Evolutionary conservation across 106 monocot species (phyloP), one percentile per base, ranked within the genome.

Genomic region (Allium sativum): DNA sequence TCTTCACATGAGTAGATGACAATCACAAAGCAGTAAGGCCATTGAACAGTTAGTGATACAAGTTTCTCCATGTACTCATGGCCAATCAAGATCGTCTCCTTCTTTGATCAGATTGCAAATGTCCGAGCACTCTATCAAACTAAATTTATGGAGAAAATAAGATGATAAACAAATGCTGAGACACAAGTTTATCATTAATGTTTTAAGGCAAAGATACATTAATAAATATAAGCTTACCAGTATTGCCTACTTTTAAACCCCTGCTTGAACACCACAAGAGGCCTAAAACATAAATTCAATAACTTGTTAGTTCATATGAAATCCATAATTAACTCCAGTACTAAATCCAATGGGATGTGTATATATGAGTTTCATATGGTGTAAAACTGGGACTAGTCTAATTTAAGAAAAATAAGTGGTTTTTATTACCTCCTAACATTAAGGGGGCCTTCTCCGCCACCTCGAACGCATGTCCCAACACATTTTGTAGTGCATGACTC

Each of bases 61-160:
- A n/a, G n/a, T n/a, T n/a, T n/a, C n/a, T n/a, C n/a, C n/a, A n/a
- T 31, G 1, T 31, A n/a, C 20, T 56, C 14, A 56, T 22, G 58
- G 58, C 58, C 58, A 58, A 16, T 42, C 41, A 42, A 21, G 4
- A 71, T 95, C 90, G 3, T 90, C 86, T 72, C 93, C 86, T 65
- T 90, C 86, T 67, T 87, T 87, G 58, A 95, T 84, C n/a, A 86
- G 70, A 70, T 95, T 95, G 63, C 94, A 95, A 8, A 95, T 90
- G 64, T 90, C 90, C 12, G 94, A 86, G 74, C 94, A 90, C 64
- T 95, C 94, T 41, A 73, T 77, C 74, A 95, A 68, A 78, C 90
- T 95, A 68, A 18, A 14, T 46, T 65, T n/a, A 55, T 42, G 17
- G 53, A 41, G 2, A 9, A 11, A 59, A 57, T 3, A 62, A 13